Evolutionary conservation across 805 yeast genomes (phyloP), one percentile per base, ranked within the genome.

Genomic region (Candida multigemmis): DNA sequence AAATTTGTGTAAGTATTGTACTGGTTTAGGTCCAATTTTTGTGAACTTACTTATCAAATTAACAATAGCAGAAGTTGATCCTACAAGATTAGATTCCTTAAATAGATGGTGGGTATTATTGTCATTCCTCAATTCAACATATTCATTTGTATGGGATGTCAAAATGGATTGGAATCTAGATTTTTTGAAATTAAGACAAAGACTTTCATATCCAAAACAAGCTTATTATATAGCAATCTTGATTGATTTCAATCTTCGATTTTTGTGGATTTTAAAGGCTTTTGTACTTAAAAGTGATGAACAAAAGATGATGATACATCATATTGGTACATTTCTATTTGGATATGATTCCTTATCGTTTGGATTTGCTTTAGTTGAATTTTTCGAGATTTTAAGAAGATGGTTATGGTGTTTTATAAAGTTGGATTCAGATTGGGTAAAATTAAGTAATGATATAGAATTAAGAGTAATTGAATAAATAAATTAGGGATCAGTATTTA

Each of bases 321-420:
- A 37, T 18, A 37, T 50, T 14, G 44, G 53, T 6, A 40, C 47
- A 5, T 53, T 50, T 27, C 41, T 61, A 26, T 61, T 57, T 34
- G 65, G 62, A 3, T 49, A 52, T 32, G 60, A 58, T 38, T 50
- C 49, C 14, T 52, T 54, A 14, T 62, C 70, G 14, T 50, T 64
- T 15, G 87, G 91, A 1, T 67, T 75, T 31, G 78, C 81, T 35
- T 52, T 70, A 7, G 56, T 84, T 30, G 91, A 87, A 43, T 38
- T 72, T 3, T 52, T 87, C 28, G 98, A 91, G 48, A 60, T 91
- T 5, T 38, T 77, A 6, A 67, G 98, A 54, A 68, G 98, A 46
- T 83, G 87, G 74, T 53, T 85, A 27, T 91, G 99, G 99, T 72
- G 86, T 22, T 68, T 83, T 34, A 60, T 89, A 46, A 78, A 91